Evolutionary conservation across 345 rosid genomes (phyloP).

Genomic region (Camelina neglecta): DNA sequence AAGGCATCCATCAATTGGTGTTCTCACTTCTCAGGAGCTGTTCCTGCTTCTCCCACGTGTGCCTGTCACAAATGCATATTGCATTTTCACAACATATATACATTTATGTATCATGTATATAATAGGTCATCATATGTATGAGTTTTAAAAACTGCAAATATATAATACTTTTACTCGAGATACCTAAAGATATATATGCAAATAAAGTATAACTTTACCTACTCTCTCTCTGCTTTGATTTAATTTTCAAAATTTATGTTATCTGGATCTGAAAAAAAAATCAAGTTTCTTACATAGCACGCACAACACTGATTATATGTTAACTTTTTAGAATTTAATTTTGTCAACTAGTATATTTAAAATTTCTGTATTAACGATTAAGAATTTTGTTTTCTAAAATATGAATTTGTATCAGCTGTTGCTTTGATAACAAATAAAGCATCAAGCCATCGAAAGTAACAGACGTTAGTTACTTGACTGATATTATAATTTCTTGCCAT

Average conservation of each 20-base stretch:
- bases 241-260: background rate
- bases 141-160: too few species aligned
- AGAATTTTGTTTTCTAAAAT: background rate
- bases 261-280: background rate
- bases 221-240: background rate
- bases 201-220: background rate
- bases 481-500: constrained; percentile 34
- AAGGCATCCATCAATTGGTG: constrained; percentile 37
- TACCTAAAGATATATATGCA: background rate
- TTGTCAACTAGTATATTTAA: background rate
- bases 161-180: too few species aligned
- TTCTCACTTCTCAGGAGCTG: constrained; percentile 26
- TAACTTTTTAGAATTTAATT: background rate
- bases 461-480: constrained; percentile 16
- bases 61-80: constrained; percentile 28
- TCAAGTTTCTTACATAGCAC: background rate
- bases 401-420: background rate
- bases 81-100: background rate
- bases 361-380: background rate
- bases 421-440: constrained; percentile 36
- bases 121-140: too few species aligned
- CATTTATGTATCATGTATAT: too few species aligned
- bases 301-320: background rate
- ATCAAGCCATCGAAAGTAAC: constrained; percentile 30
- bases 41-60: constrained; percentile 38